These are phyloP conservation scores for Globisporangium recalcitrans DNA, from an alignment of 352 stramenopile species.

Conservation along the genomic window DNA sequence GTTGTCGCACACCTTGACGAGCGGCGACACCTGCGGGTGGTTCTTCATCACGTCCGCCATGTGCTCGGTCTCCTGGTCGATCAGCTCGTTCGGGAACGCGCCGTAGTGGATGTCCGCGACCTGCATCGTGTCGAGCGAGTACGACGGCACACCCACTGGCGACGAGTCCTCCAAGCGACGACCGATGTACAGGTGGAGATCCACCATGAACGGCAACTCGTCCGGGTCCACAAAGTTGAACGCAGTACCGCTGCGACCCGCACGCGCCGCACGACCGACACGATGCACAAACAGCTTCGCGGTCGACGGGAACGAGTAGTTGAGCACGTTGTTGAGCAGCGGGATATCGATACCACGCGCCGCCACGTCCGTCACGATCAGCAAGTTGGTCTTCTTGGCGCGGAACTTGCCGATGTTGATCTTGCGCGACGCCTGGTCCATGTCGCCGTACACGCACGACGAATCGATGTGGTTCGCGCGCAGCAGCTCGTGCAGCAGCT, in stretches of 20 bases:
- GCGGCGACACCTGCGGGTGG: slow-evolving; percentile 62
- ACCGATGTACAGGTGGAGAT: slow-evolving; percentile 96
- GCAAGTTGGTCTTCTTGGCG: slow-evolving; percentile 84
- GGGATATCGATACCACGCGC: slow-evolving; percentile 94
- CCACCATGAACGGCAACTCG: slow-evolving; percentile 98
- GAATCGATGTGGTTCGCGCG: slow-evolving; percentile 77
- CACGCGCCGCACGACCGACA: slow-evolving; percentile 92
- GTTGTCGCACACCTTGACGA: slow-evolving; percentile 92
- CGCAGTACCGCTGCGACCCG: slow-evolving; percentile 92
- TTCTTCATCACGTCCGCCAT: slow-evolving; percentile 87
- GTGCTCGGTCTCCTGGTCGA: slow-evolving; percentile 96
- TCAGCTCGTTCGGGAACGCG: slow-evolving; percentile 92
- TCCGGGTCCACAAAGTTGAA: slow-evolving; percentile 97
- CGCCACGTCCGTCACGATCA: slow-evolving; percentile 94
- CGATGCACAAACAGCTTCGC: slow-evolving; percentile 96
- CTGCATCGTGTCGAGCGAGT: slow-evolving; percentile 92
- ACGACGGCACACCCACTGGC: slow-evolving; percentile 57
- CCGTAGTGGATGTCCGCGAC: slow-evolving; percentile 97
- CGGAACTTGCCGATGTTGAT: slow-evolving; percentile 90
- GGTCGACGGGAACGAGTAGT: slow-evolving; percentile 93
- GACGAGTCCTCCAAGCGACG: slow-evolving; percentile 74
- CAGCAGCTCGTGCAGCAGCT: slow-evolving; percentile 96
- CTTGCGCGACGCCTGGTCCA: slow-evolving; percentile 90
- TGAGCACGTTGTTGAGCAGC: slow-evolving; percentile 95
- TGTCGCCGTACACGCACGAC: slow-evolving; percentile 91